These are phyloP conservation scores for Cyberlindnera mississippiensis DNA, from an alignment of 805 yeast species.

Conservation along the genomic window DNA sequence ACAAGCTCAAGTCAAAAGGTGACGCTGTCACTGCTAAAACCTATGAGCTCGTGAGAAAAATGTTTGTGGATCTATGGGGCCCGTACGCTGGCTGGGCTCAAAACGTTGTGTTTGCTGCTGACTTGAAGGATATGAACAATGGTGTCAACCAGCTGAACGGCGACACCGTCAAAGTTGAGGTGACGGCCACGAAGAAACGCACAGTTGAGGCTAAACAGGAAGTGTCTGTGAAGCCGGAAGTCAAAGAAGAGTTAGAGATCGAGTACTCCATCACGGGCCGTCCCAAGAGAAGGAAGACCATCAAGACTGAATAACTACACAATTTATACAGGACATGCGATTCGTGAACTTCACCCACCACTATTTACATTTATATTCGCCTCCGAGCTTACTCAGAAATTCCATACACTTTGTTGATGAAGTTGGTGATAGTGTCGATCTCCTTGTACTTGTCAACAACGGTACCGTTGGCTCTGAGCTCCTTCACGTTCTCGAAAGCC, in stretches of 20 bases:
- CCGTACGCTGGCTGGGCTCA: constrained; percentile 98
- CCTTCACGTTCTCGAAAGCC: constrained; percentile 38
- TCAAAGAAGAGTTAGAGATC: constrained; percentile 18
- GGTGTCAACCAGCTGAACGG: constrained; percentile 45
- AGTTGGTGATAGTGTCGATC: constrained; percentile 32
- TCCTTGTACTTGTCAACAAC: constrained; percentile 32
- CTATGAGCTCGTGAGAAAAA: constrained; percentile 45
- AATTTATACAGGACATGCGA: background rate
- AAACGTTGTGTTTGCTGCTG: constrained; percentile 86
- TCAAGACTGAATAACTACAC: constrained; percentile 8
- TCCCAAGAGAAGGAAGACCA: constrained; percentile 26
- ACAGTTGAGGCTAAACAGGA: constrained; percentile 5
- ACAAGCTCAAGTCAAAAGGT: constrained; percentile 44
- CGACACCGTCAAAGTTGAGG: background rate
- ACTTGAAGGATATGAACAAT: constrained; percentile 64
- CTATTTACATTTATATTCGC: constrained; percentile 5
- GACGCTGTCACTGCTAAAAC: constrained; percentile 30
- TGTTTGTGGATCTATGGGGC: constrained; percentile 75
- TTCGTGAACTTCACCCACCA: too few species aligned
- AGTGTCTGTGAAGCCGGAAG: constrained; percentile 4
- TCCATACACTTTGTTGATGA: constrained; percentile 16
- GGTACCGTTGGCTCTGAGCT: constrained; percentile 41
- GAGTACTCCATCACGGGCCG: constrained; percentile 28
- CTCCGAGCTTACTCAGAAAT: constrained; percentile 4
- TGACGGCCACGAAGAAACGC: constrained; percentile 13